phyloP scores from a whole-genome alignment of 2,329 filamentous ascomycete species.

The Venturia oleaginea region DNA sequence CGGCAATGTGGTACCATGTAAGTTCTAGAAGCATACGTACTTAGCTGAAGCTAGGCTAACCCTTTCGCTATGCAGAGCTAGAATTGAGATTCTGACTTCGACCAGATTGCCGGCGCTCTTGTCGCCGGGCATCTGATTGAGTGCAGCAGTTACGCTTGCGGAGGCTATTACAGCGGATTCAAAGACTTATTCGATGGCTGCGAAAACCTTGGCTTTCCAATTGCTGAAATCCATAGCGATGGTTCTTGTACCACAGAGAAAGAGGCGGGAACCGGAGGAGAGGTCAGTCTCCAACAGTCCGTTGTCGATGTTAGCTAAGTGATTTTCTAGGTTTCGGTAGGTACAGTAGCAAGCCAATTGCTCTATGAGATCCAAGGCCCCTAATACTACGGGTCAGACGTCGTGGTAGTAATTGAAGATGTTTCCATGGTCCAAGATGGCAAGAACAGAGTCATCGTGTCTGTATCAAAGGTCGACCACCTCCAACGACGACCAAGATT shows the following conservation, averaged over 20 bases:
- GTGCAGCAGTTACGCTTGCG: conserved; percentile 32
- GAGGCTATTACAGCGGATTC: conserved; percentile 37
- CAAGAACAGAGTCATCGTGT: conserved; percentile 8
- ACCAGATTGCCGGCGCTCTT: conserved; percentile 32
- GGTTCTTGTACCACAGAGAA: conserved; percentile 5
- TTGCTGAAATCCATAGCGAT: conserved; percentile 32
- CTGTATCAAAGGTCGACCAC: conserved; percentile 8
- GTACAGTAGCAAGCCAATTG: conserved; percentile 21
- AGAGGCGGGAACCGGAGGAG: conserved; percentile 25
- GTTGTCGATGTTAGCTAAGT: conserved; percentile 27
- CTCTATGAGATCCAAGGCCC: conserved; percentile 33
- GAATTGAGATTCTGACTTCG: conserved; percentile 28
- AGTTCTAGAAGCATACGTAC: background rate
- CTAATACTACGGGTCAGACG: conserved; percentile 27
- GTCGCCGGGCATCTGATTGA: conserved; percentile 27
- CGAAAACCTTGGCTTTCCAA: conserved; percentile 36
- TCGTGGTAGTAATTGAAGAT: conserved; percentile 23
- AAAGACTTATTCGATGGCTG: conserved; percentile 22
- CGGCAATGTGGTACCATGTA: conserved; percentile 33
- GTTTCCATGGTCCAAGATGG: conserved; percentile 15
- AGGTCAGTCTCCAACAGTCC: conserved; percentile 20
- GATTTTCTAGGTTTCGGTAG: conserved; percentile 12
- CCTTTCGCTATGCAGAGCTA: conserved; percentile 21
- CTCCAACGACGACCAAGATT: conserved; percentile 15
- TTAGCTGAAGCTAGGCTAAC: conserved; percentile 25